Evolutionary conservation across 1,284 basidiomycete species (phyloP).

Genomic region (Gomphus sp.): DNA sequence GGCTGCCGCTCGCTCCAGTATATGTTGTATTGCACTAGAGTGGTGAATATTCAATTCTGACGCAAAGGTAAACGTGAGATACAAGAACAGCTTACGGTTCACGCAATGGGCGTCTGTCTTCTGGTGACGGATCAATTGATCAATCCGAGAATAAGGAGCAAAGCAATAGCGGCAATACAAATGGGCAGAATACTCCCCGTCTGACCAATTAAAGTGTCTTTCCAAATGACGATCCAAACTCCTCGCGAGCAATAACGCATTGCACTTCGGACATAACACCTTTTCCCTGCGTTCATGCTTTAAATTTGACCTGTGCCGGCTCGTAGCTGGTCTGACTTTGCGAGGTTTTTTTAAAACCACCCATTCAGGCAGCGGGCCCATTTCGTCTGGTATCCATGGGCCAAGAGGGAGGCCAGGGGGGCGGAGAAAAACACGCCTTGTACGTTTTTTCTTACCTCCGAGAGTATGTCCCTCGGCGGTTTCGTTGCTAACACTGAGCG

Average conservation of each 20-base stretch:
- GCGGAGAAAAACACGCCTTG: neutral
- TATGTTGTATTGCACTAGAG: neutral
- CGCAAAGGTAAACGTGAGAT: neutral
- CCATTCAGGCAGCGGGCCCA: neutral
- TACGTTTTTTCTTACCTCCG: neutral
- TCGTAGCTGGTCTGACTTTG: neutral
- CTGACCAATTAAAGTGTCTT: neutral
- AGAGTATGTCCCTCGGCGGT: too few relatives aligned
- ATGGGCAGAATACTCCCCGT: neutral
- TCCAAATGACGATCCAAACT: slow-evolving; percentile 3
- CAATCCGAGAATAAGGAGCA: neutral
- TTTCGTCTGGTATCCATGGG: neutral
- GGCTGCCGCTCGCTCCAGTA: neutral
- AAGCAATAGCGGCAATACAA: slow-evolving; percentile 4
- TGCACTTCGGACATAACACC: neutral
- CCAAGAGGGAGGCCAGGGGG: slow-evolving; percentile 1
- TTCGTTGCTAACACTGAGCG: too few relatives aligned
- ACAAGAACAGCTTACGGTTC: neutral
- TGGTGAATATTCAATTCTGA: neutral
- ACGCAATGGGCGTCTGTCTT: slow-evolving; percentile 6
- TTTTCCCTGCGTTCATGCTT: neutral
- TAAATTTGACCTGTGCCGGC: neutral
- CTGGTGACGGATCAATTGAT: neutral
- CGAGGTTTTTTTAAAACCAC: neutral
- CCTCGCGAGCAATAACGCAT: neutral